Conservation (phyloP, 139 green algal species). For the Picochlorum sp. region DNA sequence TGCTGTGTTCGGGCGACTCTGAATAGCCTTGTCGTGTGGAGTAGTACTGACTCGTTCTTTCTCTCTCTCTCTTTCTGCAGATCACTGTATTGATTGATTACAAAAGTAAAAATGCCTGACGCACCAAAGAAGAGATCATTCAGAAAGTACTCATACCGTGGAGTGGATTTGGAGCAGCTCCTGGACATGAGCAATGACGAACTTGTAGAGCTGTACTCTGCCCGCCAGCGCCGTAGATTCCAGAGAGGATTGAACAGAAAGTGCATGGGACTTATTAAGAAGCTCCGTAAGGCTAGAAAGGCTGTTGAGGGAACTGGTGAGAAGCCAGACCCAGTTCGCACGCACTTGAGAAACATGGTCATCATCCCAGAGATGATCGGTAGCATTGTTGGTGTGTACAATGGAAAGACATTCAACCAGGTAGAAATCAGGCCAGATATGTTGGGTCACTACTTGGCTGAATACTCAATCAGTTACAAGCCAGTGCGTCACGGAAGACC, state of each 20-base stretch:
- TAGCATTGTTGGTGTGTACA: slow-evolving; percentile 96
- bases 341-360: slow-evolving; percentile 99
- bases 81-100: slow-evolving; percentile 2
- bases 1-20: too few relatives aligned
- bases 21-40: too few relatives aligned
- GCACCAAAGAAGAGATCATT: slow-evolving; percentile 68
- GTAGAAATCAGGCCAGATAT: slow-evolving; percentile 96
- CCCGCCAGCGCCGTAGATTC: slow-evolving; percentile 75
- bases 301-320: slow-evolving; percentile 54
- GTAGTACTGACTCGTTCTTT: too few relatives aligned
- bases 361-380: slow-evolving; percentile 99
- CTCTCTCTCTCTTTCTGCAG: not conserved
- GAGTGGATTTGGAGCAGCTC: slow-evolving; percentile 97
- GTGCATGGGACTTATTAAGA: slow-evolving; percentile 91
- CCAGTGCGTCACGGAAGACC: slow-evolving; percentile 94
- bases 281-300: slow-evolving; percentile 90
- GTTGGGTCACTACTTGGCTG: slow-evolving; percentile 96
- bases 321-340: slow-evolving; percentile 97
- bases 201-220: slow-evolving; percentile 75
- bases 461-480: slow-evolving; percentile 99
- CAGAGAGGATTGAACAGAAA: slow-evolving; percentile 95
- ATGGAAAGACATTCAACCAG: slow-evolving; percentile 99
- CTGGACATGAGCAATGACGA: slow-evolving; percentile 92
- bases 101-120: slow-evolving; percentile 23
- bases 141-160: slow-evolving; percentile 81